A percentile compares a stretch with the other conserved stretches of the same genome.
Evolutionary conservation across 352 stramenopile genomes (phyloP).

Genomic region (Paralagenidium karlingii): DNA sequence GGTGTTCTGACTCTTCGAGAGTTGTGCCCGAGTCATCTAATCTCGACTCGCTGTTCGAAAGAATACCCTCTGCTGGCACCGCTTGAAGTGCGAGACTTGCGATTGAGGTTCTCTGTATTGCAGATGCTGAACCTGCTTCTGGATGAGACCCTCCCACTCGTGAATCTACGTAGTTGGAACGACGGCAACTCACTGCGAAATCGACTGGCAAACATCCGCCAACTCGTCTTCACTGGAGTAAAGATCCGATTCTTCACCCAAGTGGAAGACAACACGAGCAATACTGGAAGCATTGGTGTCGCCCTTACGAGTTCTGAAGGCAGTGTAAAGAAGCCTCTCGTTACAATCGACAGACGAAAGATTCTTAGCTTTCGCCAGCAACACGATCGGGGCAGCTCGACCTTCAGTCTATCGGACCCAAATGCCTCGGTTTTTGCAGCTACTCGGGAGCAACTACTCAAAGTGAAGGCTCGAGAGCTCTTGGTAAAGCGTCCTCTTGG

Average conservation of each 20-base stretch:
- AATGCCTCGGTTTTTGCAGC: conserved; percentile 58
- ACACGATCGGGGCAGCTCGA: too few relatives aligned
- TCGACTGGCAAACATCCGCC: conserved; percentile 37
- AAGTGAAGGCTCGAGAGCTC: conserved; percentile 27
- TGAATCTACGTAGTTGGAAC: conserved; percentile 39
- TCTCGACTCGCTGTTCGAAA: conserved; percentile 7
- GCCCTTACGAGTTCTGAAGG: too few relatives aligned
- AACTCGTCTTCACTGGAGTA: conserved; percentile 56
- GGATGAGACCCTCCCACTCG: conserved; percentile 35
- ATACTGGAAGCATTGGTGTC: too few relatives aligned
- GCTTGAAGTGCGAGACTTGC: conserved; percentile 42
- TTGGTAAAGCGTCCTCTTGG: conserved; percentile 59
- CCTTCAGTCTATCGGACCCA: conserved; percentile 21
- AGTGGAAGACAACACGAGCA: conserved; percentile 55
- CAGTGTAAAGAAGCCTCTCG: conserved; percentile 56
- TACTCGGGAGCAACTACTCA: conserved; percentile 37
- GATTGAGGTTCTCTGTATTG: conserved; percentile 39
- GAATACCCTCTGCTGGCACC: conserved; percentile 21
- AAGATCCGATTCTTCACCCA: conserved; percentile 66
- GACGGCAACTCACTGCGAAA: conserved; percentile 34
- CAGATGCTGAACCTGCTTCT: conserved; percentile 47
- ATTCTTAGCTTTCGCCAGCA: conserved; percentile 17
- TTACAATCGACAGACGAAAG: conserved; percentile 54
- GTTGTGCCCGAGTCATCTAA: conserved; percentile 49
- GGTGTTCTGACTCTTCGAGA: conserved; percentile 48